phyloP scores from a whole-genome alignment of 1,284 basidiomycete species.

The Trichosporon ovoides region DNA sequence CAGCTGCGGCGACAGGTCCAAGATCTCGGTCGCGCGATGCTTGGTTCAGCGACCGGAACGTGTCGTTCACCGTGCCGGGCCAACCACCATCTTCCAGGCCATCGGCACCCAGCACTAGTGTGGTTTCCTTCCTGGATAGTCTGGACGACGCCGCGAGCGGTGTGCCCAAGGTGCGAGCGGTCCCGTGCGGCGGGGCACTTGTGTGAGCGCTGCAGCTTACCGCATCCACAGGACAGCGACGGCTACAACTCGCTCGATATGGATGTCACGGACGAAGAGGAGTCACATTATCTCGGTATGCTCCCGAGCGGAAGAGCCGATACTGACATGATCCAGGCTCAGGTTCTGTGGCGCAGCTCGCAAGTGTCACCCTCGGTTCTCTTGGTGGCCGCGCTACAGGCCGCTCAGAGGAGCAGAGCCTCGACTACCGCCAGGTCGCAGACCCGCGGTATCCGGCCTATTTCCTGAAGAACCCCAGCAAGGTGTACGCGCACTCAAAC shows the following conservation, averaged over 20 bases:
- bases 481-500: conserved; percentile 19
- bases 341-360: conserved; percentile 18
- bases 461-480: conserved; percentile 22
- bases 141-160: conserved; percentile 11
- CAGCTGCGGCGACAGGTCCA: neutral
- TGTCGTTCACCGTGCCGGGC: neutral
- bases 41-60: neutral
- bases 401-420: conserved; percentile 8
- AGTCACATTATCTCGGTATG: conserved; percentile 25
- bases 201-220: neutral
- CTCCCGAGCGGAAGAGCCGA: neutral
- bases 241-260: conserved; percentile 23
- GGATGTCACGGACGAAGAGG: conserved; percentile 22
- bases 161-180: neutral
- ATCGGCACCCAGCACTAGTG: neutral
- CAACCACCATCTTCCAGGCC: neutral
- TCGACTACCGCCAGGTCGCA: conserved; percentile 23
- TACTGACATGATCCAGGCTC: conserved; percentile 10
- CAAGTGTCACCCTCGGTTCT: conserved; percentile 15
- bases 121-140: conserved; percentile 15
- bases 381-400: neutral
- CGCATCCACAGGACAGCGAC: neutral
- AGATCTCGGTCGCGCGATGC: neutral
- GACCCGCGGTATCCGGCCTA: conserved; percentile 21
- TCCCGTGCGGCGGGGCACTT: neutral